phyloP scores from a whole-genome alignment of 495 filamentous ascomycete genomes.

The Podospora pseudoanserina region DNA sequence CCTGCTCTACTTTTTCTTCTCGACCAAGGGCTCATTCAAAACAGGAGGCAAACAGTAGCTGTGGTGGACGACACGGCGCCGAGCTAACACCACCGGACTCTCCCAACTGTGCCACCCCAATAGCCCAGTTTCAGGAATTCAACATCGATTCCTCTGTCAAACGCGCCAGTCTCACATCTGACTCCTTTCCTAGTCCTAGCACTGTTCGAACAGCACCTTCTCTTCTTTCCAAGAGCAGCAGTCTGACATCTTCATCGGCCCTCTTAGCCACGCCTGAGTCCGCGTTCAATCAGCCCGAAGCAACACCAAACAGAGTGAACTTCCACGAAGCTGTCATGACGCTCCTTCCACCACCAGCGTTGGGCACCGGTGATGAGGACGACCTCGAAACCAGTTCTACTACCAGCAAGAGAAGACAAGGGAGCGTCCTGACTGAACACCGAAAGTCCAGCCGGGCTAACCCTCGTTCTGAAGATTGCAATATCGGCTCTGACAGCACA shows the following conservation, averaged over 20 bases:
- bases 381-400: not conserved
- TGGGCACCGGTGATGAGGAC: not conserved
- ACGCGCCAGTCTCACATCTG: not conserved
- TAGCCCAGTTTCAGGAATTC: not conserved
- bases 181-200: conserved; percentile 4
- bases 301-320: not conserved
- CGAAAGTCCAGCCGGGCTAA: conserved; percentile 12
- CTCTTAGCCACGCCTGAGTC: conserved; percentile 7
- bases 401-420: not conserved
- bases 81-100: conserved; percentile 16
- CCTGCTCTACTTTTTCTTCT: conserved; percentile 1
- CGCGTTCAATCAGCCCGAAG: not conserved
- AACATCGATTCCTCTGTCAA: conserved; percentile 1
- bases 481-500: conserved; percentile 22
- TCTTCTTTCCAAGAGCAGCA: conserved; percentile 8
- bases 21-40: conserved; percentile 9
- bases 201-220: conserved; percentile 8
- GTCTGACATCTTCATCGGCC: conserved; percentile 2
- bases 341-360: not conserved
- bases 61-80: not conserved
- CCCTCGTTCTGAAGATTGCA: conserved; percentile 20
- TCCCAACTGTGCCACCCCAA: not conserved
- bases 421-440: not conserved
- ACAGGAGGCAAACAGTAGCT: not conserved
- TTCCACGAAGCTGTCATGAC: not conserved